phyloP scores from a whole-genome alignment of 331 rosid species.

The Cydonia oblonga region DNA sequence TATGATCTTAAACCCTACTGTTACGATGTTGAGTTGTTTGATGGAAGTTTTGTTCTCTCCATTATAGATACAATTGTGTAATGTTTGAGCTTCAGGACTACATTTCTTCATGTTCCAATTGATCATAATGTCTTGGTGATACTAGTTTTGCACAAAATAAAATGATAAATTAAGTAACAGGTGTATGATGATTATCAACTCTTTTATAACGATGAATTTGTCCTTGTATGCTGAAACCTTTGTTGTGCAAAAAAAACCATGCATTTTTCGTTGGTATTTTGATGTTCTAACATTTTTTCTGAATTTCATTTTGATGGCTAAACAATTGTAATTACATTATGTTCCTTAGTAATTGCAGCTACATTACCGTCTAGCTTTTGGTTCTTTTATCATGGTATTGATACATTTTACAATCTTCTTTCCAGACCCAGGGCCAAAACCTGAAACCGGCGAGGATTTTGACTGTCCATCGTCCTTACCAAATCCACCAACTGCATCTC shows the following conservation, averaged over 20 bases:
- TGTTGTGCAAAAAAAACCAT: neutral
- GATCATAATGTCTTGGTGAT: neutral
- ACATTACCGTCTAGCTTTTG: neutral
- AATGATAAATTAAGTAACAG: neutral
- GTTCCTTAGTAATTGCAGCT: neutral
- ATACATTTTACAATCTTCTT: neutral
- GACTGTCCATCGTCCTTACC: neutral
- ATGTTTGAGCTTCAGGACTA: neutral
- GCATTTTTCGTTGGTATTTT: neutral
- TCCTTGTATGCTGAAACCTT: neutral
- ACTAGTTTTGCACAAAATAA: neutral
- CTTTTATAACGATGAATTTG: neutral
- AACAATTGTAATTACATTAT: neutral
- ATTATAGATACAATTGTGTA: neutral
- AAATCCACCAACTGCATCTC: neutral
- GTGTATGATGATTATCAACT: neutral
- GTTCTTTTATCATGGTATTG: neutral
- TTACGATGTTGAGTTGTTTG: neutral
- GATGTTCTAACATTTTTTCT: neutral
- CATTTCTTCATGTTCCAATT: neutral
- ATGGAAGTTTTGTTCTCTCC: neutral
- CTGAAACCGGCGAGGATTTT: neutral
- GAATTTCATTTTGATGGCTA: neutral
- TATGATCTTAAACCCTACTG: neutral
- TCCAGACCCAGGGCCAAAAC: neutral